Evolutionary conservation across 352 stramenopile genomes (phyloP).

Genomic region (Phytophthora pinifolia): DNA sequence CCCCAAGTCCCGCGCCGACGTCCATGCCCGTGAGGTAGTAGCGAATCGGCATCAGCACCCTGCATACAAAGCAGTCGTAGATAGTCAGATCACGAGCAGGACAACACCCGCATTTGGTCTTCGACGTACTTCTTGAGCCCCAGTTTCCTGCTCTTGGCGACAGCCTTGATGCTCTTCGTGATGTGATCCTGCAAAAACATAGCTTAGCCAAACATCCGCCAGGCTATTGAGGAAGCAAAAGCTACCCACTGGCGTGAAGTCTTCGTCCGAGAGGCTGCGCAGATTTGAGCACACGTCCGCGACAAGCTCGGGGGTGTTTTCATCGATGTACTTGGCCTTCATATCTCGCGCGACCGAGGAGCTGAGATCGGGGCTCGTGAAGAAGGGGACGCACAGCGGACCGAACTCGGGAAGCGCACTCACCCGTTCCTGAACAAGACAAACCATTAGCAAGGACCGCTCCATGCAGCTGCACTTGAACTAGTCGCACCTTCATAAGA

Average conservation of each 20-base stretch:
- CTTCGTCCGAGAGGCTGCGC: constrained; percentile 50
- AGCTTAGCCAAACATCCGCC: neutral
- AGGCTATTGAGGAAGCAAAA: neutral
- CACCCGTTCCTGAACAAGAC: constrained; percentile 60
- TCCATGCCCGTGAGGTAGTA: constrained; percentile 89
- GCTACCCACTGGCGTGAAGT: constrained; percentile 59
- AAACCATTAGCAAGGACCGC: neutral
- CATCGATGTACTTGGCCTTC: constrained; percentile 75
- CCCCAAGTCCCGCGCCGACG: constrained; percentile 76
- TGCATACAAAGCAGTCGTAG: constrained; percentile 26
- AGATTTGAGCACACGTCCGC: constrained; percentile 46
- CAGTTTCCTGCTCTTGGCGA: constrained; percentile 77
- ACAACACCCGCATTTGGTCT: constrained; percentile 1
- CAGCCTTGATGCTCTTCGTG: constrained; percentile 72
- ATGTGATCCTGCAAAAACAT: constrained; percentile 60
- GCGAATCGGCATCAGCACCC: constrained; percentile 86
- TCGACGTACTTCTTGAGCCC: constrained; percentile 74
- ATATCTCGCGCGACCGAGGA: constrained; percentile 56
- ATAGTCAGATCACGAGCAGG: neutral
- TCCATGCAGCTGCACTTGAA: neutral
- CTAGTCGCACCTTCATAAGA: constrained; percentile 70
- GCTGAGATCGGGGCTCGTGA: constrained; percentile 55
- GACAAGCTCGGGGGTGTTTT: constrained; percentile 59
- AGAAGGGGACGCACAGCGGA: constrained; percentile 74
- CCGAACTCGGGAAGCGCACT: constrained; percentile 79